These are phyloP conservation scores for Botrytis cinerea DNA, from an alignment of 2,329 filamentous ascomycete genomes.

Conservation along the genomic window DNA sequence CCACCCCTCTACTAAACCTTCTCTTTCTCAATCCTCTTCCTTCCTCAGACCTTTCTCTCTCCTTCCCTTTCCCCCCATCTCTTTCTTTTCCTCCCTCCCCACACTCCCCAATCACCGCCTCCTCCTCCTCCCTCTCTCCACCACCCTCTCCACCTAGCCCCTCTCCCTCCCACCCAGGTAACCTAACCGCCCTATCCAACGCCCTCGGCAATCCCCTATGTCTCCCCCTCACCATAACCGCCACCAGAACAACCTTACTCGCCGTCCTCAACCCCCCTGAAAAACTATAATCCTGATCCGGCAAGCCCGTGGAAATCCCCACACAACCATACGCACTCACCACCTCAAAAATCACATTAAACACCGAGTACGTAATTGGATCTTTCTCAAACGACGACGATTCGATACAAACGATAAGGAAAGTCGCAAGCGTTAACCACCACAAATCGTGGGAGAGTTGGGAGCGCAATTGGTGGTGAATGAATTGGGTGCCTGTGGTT, in stretches of 20 bases:
- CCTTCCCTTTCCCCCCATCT: no score
- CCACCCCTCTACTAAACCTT: constrained; percentile 1
- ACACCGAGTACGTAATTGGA: constrained; percentile 56
- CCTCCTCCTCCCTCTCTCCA: neutral
- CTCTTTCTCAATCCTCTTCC: neutral
- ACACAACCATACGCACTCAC: constrained; percentile 62
- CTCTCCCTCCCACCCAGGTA: constrained; percentile 41
- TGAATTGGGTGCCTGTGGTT: constrained; percentile 27
- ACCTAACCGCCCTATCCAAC: constrained; percentile 54
- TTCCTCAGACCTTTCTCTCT: neutral
- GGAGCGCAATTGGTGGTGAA: constrained; percentile 55
- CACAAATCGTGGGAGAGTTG: constrained; percentile 69
- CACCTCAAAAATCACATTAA: constrained; percentile 62
- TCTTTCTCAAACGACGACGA: constrained; percentile 54
- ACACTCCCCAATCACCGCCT: neutral
- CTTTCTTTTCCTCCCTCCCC: neutral
- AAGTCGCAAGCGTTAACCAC: constrained; percentile 62
- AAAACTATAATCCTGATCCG: constrained; percentile 56
- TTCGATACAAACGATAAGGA: constrained; percentile 63
- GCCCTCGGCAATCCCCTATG: constrained; percentile 59
- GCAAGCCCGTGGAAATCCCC: constrained; percentile 59
- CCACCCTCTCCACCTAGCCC: constrained; percentile 12
- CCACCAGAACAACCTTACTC: constrained; percentile 59
- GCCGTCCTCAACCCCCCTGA: constrained; percentile 54
- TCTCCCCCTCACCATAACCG: constrained; percentile 58